Conservation (phyloP, 2,329 filamentous ascomycete genomes). For the Fusarium mangiferae region DNA sequence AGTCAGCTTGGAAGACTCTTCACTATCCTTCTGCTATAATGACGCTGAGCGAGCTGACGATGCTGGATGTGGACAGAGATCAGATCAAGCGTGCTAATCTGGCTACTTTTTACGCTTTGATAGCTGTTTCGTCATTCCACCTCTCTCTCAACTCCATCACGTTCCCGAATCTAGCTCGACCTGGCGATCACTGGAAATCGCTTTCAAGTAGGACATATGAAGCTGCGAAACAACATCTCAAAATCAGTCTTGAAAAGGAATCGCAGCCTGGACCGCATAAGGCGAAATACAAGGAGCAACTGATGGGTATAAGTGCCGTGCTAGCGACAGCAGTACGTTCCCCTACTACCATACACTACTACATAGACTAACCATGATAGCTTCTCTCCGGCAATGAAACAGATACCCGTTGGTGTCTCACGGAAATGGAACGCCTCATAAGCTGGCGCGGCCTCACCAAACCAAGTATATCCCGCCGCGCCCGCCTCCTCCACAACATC, state of each 20-base stretch:
- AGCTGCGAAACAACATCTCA: constrained; percentile 38
- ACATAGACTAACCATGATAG: accelerated
- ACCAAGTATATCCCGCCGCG: constrained; percentile 33
- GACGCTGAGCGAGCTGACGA: constrained; percentile 35
- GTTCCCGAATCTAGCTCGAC: constrained; percentile 3
- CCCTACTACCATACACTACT: accelerated
- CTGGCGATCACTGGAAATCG: constrained; percentile 19
- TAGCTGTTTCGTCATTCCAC: constrained; percentile 35
- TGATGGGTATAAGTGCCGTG: constrained; percentile 35
- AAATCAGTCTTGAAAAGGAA: constrained; percentile 34
- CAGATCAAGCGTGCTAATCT: constrained; percentile 35
- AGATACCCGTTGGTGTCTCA: constrained; percentile 36
- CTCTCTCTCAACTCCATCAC: constrained; percentile 23
- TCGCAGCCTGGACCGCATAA: constrained; percentile 27
- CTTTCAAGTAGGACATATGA: constrained; percentile 27
- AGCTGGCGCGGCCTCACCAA: constrained; percentile 33
- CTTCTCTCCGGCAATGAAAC: constrained; percentile 29
- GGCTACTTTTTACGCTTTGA: constrained; percentile 29
- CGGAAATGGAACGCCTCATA: constrained; percentile 37
- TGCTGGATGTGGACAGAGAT: constrained; percentile 22
- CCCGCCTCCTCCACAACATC: constrained; percentile 34
- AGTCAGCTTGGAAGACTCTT: constrained; percentile 35
- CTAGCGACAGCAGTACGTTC: constrained; percentile 30
- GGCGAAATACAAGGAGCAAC: constrained; percentile 38
- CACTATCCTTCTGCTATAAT: constrained; percentile 35